phyloP scores from a whole-genome alignment of 2,329 filamentous ascomycete species.

The Gnomoniopsis sp. region DNA sequence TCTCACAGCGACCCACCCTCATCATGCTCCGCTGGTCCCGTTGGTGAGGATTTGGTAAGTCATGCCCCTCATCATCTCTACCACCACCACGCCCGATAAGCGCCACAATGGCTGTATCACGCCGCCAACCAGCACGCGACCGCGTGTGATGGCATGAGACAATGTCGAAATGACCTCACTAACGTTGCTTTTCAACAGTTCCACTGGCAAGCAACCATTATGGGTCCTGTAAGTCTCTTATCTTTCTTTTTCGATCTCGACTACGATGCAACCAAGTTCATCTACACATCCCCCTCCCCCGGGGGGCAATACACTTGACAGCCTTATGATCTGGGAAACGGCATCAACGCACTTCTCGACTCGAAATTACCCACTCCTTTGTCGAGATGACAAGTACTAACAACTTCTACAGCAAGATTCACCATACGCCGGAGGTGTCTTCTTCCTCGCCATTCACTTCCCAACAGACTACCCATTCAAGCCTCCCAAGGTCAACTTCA shows the following conservation, averaged over 20 bases:
- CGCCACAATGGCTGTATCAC: neutral
- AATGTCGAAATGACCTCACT: conserved; percentile 23
- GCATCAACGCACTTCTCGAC: neutral
- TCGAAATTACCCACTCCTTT: neutral
- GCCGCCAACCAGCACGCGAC: conserved; percentile 4
- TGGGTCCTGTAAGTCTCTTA: conserved; percentile 85
- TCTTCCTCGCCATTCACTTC: conserved; percentile 99
- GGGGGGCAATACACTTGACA: neutral
- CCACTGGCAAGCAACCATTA: conserved; percentile 99
- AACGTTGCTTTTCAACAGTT: conserved; percentile 59
- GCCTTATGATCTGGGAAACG: neutral
- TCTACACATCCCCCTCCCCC: neutral
- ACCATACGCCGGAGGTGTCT: conserved; percentile 96
- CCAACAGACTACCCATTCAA: conserved; percentile 99
- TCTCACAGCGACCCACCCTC: conserved; percentile 85
- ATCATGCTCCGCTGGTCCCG: conserved; percentile 95
- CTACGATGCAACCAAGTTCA: neutral
- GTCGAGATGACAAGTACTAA: conserved; percentile 25
- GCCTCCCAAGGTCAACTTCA: conserved; percentile 99
- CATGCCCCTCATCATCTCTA: conserved; percentile 24
- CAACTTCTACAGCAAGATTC: conserved; percentile 69
- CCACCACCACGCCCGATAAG: conserved; percentile 22
- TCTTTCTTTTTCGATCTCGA: neutral
- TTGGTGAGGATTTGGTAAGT: conserved; percentile 95
- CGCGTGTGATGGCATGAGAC: neutral